These are phyloP conservation scores for Arachis hypogaea DNA, from an alignment of 306 rosid species.

Conservation along the genomic window DNA sequence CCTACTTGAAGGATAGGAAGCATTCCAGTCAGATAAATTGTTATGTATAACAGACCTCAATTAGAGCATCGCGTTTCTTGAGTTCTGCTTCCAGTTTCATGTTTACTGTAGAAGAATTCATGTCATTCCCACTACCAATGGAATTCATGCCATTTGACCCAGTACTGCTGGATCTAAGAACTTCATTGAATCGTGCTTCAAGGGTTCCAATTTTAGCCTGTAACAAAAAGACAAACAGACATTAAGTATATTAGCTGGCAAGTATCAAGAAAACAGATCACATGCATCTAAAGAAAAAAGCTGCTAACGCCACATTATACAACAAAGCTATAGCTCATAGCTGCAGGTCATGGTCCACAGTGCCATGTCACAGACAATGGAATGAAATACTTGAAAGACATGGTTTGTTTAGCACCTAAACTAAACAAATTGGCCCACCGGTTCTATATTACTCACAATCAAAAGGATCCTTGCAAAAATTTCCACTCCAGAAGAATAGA, in stretches of 20 bases:
- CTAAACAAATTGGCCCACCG: background rate
- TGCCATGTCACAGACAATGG: background rate
- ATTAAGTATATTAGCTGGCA: conserved; percentile 19
- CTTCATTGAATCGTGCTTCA: conserved; percentile 62
- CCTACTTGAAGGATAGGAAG: conserved; percentile 22
- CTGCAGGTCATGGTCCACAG: background rate
- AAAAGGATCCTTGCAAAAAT: background rate
- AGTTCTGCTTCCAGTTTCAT: conserved; percentile 86
- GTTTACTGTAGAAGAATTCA: conserved; percentile 63
- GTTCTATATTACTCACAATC: background rate
- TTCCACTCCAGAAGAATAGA: too few species aligned
- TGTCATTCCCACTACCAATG: conserved; percentile 51
- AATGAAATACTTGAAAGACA: background rate
- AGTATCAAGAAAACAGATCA: conserved; percentile 14
- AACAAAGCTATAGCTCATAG: conserved; percentile 12
- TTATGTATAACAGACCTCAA: conserved; percentile 62
- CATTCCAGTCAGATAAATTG: conserved; percentile 20
- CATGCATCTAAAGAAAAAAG: conserved; percentile 13
- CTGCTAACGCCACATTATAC: background rate
- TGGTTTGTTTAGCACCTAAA: background rate
- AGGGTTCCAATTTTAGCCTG: conserved; percentile 67
- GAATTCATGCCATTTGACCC: conserved; percentile 49
- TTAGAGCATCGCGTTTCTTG: conserved; percentile 77
- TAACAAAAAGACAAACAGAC: conserved; percentile 28
- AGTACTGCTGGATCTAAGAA: conserved; percentile 43